A percentile compares a stretch with the other conserved stretches of the same genome.
These are phyloP conservation scores for Lentinus brumalis DNA, from an alignment of 768 basidiomycete species.

Conservation along the genomic window DNA sequence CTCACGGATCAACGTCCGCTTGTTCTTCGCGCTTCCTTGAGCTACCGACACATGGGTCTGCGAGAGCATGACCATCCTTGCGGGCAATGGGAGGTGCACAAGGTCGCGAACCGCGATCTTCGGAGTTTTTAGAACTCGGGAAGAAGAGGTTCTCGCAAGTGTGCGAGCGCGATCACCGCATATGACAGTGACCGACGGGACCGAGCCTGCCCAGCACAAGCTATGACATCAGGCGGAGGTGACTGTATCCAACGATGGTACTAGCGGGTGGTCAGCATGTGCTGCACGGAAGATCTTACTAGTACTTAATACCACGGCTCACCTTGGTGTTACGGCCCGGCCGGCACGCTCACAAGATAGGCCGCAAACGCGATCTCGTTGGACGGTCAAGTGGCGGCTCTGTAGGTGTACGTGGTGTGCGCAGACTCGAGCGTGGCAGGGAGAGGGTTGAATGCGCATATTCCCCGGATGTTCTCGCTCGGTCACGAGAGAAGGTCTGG, in stretches of 20 bases:
- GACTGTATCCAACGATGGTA: neutral
- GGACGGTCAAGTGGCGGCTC: too few species aligned
- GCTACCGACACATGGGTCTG: neutral
- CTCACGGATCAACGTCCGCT: too few species aligned
- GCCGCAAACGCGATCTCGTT: too few species aligned
- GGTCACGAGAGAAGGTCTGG: too few species aligned
- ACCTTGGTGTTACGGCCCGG: too few species aligned
- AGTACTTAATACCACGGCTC: too few species aligned
- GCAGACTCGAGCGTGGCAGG: too few species aligned
- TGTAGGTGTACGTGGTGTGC: too few species aligned
- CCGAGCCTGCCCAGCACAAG: slow-evolving; percentile 4
- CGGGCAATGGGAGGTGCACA: neutral
- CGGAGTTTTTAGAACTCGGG: slow-evolving; percentile 10
- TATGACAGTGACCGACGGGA: neutral
- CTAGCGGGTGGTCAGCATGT: slow-evolving; percentile 8
- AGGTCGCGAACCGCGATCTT: neutral
- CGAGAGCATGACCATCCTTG: neutral
- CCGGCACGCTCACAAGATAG: too few species aligned
- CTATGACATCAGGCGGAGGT: neutral
- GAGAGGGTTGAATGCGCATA: too few species aligned
- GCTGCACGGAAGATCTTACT: slow-evolving; percentile 1
- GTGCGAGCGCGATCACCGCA: slow-evolving; percentile 12
- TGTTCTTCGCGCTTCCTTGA: too few species aligned
- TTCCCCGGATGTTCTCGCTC: too few species aligned
- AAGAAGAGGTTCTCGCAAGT: neutral